phyloP scores from a whole-genome alignment of 306 rosid species.

The Dalbergia cochinchinensis region DNA sequence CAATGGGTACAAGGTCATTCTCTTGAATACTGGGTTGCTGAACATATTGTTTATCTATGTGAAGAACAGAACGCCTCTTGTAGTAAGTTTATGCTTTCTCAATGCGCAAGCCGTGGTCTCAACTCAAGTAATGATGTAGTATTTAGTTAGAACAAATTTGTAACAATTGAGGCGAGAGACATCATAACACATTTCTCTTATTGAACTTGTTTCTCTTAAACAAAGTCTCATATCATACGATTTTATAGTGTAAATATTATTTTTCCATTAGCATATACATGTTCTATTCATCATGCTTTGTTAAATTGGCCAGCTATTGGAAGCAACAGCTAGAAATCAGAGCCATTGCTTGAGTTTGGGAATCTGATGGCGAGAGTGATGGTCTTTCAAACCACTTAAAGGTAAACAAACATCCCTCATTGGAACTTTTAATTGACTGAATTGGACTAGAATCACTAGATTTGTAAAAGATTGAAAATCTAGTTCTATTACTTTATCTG shows the following conservation, averaged over 20 bases:
- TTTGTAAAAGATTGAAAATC: slow-evolving; percentile 9
- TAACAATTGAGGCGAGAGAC: background rate
- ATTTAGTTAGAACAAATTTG: too few species aligned
- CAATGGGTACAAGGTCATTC: slow-evolving; percentile 12
- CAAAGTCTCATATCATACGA: too few species aligned
- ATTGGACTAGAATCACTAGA: background rate
- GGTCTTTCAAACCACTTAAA: slow-evolving; percentile 82
- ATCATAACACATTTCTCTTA: too few species aligned
- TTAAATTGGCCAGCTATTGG: slow-evolving; percentile 65
- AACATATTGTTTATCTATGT: slow-evolving; percentile 9
- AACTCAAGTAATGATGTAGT: background rate
- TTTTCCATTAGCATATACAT: background rate
- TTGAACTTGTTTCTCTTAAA: too few species aligned
- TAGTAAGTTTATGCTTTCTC: slow-evolving; percentile 14
- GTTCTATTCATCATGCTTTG: background rate
- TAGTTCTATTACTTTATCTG: background rate
- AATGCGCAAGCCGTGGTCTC: slow-evolving; percentile 5
- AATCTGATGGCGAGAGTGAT: slow-evolving; percentile 82
- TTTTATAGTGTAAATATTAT: background rate
- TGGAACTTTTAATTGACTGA: background rate
- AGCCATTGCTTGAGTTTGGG: slow-evolving; percentile 76
- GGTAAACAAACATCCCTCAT: slow-evolving; percentile 50
- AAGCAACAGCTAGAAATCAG: slow-evolving; percentile 82
- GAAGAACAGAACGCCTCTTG: background rate
- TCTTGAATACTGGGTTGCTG: background rate